A percentile compares a stretch with the other conserved stretches of the same genome.
Evolutionary conservation across 2,329 filamentous ascomycete genomes (phyloP).

Genomic region (Arthrobotrys iridis): DNA sequence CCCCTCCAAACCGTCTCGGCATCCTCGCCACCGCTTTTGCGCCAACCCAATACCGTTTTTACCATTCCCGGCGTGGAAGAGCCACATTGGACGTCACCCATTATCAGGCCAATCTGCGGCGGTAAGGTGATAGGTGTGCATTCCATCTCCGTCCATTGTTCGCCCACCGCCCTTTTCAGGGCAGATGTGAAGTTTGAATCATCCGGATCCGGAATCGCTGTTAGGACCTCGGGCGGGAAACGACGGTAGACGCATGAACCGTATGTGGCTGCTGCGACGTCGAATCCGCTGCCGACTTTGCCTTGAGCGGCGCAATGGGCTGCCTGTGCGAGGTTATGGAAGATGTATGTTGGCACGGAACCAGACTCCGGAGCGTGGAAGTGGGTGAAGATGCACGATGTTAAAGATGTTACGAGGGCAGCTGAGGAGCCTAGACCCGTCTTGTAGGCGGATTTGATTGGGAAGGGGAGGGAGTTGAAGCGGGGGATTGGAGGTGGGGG

Average conservation of each 20-base stretch:
- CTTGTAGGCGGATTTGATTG: slow-evolving; percentile 84
- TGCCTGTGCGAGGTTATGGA: slow-evolving; percentile 94
- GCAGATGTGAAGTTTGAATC: slow-evolving; percentile 72
- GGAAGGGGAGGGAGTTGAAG: slow-evolving; percentile 81
- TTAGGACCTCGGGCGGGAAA: slow-evolving; percentile 84
- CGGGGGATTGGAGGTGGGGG: slow-evolving; percentile 64
- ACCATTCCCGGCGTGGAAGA: slow-evolving; percentile 96
- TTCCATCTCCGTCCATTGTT: slow-evolving; percentile 78
- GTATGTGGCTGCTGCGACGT: slow-evolving; percentile 91
- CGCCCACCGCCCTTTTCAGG: slow-evolving; percentile 73
- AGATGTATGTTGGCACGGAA: slow-evolving; percentile 57
- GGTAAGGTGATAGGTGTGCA: slow-evolving; percentile 78
- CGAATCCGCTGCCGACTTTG: slow-evolving; percentile 95
- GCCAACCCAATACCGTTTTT: slow-evolving; percentile 87
- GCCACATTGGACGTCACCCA: slow-evolving; percentile 96
- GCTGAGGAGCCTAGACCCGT: slow-evolving; percentile 95
- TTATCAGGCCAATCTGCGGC: slow-evolving; percentile 77
- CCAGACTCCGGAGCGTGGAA: slow-evolving; percentile 69
- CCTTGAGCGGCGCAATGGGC: slow-evolving; percentile 96
- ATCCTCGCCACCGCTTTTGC: slow-evolving; percentile 71
- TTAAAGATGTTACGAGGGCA: slow-evolving; percentile 88
- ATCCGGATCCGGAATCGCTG: slow-evolving; percentile 69
- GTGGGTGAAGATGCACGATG: slow-evolving; percentile 78
- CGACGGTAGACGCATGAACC: slow-evolving; percentile 89
- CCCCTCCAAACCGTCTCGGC: slow-evolving; percentile 77